Base-by-base conservation (phyloP, 2,329 filamentous ascomycete genomes). In the Acephala macrosclerotiorum region DNA sequence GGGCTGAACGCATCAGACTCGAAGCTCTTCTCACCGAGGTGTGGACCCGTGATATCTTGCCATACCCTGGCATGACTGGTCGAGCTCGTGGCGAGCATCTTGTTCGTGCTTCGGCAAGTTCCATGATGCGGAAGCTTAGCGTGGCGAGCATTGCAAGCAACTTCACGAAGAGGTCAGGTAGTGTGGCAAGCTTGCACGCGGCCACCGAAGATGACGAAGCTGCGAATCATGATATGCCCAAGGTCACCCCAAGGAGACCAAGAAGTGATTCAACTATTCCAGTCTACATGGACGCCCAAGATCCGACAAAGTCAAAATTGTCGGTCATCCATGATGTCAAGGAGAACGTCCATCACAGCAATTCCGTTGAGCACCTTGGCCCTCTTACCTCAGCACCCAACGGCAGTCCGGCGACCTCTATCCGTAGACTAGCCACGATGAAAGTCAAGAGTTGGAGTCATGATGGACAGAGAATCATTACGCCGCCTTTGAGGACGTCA, bases 121-220 rank as follows among this genome's bases (percentile, higher is more conserved):
- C 92, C 0, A 87, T 97, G 75, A 97, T 97, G 81, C 87, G 94
- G 60, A 96, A 94, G 76, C 85, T 97, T 68, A 97, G 92, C 78
- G 90, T 93, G 74, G 90, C 91, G 58, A 94, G 90, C 76, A 91
- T 96, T 69, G 86, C 91, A 16, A 90, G 87, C 70, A 91, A 91
- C 57, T 94, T 96, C 75, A 86, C 87, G 42, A 91, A 90, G 71
- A 87, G 91, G 64, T 91, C 91, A 0, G 68, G 72, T 16, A 77
- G 75, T 51, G 66, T 76, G 33, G 70, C 74, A 5, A 75, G 73
- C 60, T 42, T 76, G 7, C 72, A 73, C 18, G 71, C 66, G 60
- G 69, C 66, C 14, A 59, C 64, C 16, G 74, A 73, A 60, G 73
- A 74, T 33, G 67, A 72, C 9, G 51, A 65, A 1, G 49, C 57